phyloP scores from a whole-genome alignment of 2,329 filamentous ascomycete genomes.

The Aureobasidium sp. region DNA sequence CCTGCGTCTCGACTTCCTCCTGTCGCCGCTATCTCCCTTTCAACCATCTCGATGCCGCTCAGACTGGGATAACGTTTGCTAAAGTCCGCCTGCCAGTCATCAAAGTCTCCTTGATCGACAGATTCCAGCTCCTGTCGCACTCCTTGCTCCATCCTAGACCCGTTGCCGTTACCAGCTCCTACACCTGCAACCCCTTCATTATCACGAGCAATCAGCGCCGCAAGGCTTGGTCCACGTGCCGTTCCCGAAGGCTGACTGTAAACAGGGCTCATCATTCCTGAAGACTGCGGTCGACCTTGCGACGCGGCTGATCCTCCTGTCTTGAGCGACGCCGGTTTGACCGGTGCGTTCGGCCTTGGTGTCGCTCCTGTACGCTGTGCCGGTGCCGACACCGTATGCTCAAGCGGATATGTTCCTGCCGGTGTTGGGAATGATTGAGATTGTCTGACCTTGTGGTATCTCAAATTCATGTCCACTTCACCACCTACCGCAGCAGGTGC shows the following conservation, averaged over 20 bases:
- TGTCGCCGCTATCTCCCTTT: slow-evolving; percentile 34
- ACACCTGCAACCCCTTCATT: slow-evolving; percentile 30
- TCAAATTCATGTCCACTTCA: slow-evolving; percentile 22
- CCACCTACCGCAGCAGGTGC: background rate
- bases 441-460: slow-evolving; percentile 21
- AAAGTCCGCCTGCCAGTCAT: slow-evolving; percentile 62
- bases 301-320: slow-evolving; percentile 34
- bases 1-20: slow-evolving; percentile 8
- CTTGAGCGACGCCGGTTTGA: slow-evolving; percentile 54
- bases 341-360: slow-evolving; percentile 49
- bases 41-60: slow-evolving; percentile 80
- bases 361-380: slow-evolving; percentile 20
- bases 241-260: slow-evolving; percentile 31
- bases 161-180: slow-evolving; percentile 21
- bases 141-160: background rate
- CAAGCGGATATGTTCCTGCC: background rate
- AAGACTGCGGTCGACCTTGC: slow-evolving; percentile 16
- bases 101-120: background rate
- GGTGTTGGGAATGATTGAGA: slow-evolving; percentile 10
- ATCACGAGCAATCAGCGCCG: slow-evolving; percentile 32
- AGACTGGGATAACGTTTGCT: slow-evolving; percentile 81
- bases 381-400: slow-evolving; percentile 20
- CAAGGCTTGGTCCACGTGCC: slow-evolving; percentile 21
- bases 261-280: slow-evolving; percentile 17
- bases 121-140: background rate